phyloP scores from a whole-genome alignment of 345 rosid species.

The Durio zibethinus region DNA sequence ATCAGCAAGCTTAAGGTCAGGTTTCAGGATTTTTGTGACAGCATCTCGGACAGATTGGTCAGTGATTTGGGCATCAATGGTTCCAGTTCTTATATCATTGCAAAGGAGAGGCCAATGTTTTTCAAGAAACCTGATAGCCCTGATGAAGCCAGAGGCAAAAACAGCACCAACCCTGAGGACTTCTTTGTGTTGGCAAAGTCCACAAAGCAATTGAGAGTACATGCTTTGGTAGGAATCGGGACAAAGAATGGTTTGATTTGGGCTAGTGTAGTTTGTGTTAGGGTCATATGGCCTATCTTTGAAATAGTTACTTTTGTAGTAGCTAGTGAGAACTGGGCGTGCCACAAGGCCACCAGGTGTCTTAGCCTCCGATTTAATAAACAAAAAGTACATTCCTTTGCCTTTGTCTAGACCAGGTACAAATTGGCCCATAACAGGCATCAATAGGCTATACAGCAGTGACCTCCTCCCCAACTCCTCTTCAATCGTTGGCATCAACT shows the following conservation, averaged over 20 bases:
- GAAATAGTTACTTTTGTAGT: slow-evolving; percentile 70
- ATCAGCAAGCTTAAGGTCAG: slow-evolving; percentile 59
- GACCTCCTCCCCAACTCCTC: slow-evolving; percentile 68
- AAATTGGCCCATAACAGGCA: slow-evolving; percentile 75
- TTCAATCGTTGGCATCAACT: slow-evolving; percentile 74
- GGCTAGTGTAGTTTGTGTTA: slow-evolving; percentile 78
- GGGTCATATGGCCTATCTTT: slow-evolving; percentile 63
- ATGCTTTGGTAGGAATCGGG: slow-evolving; percentile 75
- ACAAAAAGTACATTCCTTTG: slow-evolving; percentile 76
- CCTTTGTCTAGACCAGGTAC: slow-evolving; percentile 70
- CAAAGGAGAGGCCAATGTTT: slow-evolving; percentile 53
- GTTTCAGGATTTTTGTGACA: slow-evolving; percentile 56
- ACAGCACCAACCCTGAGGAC: slow-evolving; percentile 81
- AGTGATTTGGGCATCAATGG: slow-evolving; percentile 45
- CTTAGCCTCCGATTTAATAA: slow-evolving; percentile 69
- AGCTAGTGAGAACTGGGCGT: slow-evolving; percentile 73
- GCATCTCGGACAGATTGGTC: slow-evolving; percentile 56
- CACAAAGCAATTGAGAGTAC: slow-evolving; percentile 80
- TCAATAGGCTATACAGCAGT: slow-evolving; percentile 59
- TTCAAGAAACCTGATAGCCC: slow-evolving; percentile 74
- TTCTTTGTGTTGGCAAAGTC: slow-evolving; percentile 57
- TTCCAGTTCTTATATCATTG: slow-evolving; percentile 52
- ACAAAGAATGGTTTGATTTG: slow-evolving; percentile 73
- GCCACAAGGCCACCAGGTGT: slow-evolving; percentile 69
- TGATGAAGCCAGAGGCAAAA: slow-evolving; percentile 78